Evolutionary conservation across 2,329 filamentous ascomycete species (phyloP), one percentile per base, ranked within the genome.

Genomic region (Alternaria consortialis): DNA sequence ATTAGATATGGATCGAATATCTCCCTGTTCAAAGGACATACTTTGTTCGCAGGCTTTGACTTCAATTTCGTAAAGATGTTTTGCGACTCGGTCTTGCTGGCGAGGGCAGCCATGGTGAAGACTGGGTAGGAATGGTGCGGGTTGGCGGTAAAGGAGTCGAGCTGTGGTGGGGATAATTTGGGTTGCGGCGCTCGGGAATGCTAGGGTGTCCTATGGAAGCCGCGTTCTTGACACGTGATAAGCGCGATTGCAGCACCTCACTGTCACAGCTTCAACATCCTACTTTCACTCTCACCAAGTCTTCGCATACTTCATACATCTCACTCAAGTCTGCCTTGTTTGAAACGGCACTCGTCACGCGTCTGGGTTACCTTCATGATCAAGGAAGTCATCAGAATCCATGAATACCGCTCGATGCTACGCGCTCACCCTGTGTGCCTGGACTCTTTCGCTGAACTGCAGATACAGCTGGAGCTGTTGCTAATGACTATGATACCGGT

Each of bases 31-130:
- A 25, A n/a, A 40, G 53, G 44, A 55, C 84, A 75, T 82, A 95
- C 94, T 87, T 96, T 97, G 85, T 99, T 99, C 63, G 94, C 93
- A 62, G 90, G 88, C 85, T 97, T 97, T 60, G 89, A 87, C 86
- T 97, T 97, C 79, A 98, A 84, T 84, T 97, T 97, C 84, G 97
- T 92, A 83, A 99, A 99, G 81, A 99, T 92, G 83, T 94, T 94
- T 80, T 94, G 91, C 82, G 94, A 97, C 85, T 98, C 89, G 79
- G 93, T 88, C 86, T 98, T 99, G 54, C 92, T 90, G 77, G 95
- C 95, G 64, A 84, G 79, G 79, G 84, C 85, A 86, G 84, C 85
- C 86, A 88, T 88, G 65, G 60, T 69, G 72, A 62, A 56, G 60
- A 57, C 55, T 60, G 60, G 42, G 63, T 64, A 68, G 60, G 51